Evolutionary conservation across 441 rosid genomes (phyloP), one percentile per base, ranked within the genome.

Genomic region (Populus hybrid): DNA sequence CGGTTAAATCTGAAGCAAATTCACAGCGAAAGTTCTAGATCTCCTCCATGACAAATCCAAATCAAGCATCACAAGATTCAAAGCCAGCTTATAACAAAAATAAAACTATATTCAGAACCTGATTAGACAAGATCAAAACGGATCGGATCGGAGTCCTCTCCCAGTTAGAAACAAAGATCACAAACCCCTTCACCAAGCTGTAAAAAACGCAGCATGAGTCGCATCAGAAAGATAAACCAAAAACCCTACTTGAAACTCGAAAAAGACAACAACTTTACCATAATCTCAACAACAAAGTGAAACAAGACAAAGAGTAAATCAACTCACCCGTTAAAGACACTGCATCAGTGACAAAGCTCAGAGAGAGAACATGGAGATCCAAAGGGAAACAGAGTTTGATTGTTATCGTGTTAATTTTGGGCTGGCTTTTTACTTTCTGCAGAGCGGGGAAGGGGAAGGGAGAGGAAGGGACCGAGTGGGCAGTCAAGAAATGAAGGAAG

Each of bases 11-110:
- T 20, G 50, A 78, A 8, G 23, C 53, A 73, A 73, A 61, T 65
- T 16, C 28, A 34, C 67, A 5, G 26, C 1, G 26, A 2, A 76
- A 24, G 71, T 42, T 81, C 77, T 40, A 83, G 74, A 83, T 81
- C 86, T 83, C 79, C 86, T 73, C 82, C 87, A 83, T 3, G 79
- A 71, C 21, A 83, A 77, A 86, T 87, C 88, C 78, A 82, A 71
- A 76, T 75, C 32, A 26, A 76, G 77, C 82, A 82, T 75, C 38
- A 77, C 59, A 0, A 57, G 50, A 73, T 64, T 70, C 78, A 76
- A 70, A 73, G 42, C 80, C 80, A 82, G 80, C 26, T 79, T 68
- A 71, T 10, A 68, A 67, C 42, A 32, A 78, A 36, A 76, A 64
- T 70, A 70, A 77, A 79, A 64, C 70, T 77, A 16, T 14, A 81